Percentiles rank a stretch among this genome's conserved stretches.
phyloP scores from a whole-genome alignment of 139 green algal species.

The Picochlorum sp. region DNA sequence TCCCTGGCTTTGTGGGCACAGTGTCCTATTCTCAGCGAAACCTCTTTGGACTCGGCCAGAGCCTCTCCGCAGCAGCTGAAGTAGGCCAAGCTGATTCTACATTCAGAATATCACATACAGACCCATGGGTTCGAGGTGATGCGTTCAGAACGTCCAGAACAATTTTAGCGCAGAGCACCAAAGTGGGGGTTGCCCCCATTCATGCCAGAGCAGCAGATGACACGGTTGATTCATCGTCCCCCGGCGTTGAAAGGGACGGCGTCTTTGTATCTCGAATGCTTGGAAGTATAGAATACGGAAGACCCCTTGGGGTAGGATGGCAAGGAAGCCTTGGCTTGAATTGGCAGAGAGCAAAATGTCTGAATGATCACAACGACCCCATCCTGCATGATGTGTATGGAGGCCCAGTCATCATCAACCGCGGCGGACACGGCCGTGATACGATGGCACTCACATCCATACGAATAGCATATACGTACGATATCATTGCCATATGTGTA shows the following conservation, averaged over 20 bases:
- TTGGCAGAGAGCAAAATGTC: conserved; percentile 44
- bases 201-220: conserved; percentile 46
- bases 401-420: conserved; percentile 72
- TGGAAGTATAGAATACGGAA: conserved; percentile 66
- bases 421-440: conserved; percentile 37
- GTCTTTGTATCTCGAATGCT: conserved; percentile 52
- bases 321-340: conserved; percentile 27
- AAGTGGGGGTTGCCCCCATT: conserved; percentile 37
- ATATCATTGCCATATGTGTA: no score
- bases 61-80: conserved; percentile 64
- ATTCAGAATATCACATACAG: conserved; percentile 82
- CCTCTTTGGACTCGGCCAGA: conserved; percentile 84
- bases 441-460: conserved; percentile 50
- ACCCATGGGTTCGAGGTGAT: conserved; percentile 88
- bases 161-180: conserved; percentile 58
- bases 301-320: conserved; percentile 49
- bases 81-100: conserved; percentile 79
- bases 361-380: conserved; percentile 55
- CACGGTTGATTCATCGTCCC: not conserved
- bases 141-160: conserved; percentile 76
- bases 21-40: conserved; percentile 84
- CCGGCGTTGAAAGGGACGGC: not conserved
- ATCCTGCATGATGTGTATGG: conserved; percentile 70
- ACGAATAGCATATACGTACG: conserved; percentile 53
- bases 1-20: conserved; percentile 76